These are phyloP conservation scores for Bipolaris sorokiniana DNA, from an alignment of 2,329 filamentous ascomycete species.

Conservation along the genomic window DNA sequence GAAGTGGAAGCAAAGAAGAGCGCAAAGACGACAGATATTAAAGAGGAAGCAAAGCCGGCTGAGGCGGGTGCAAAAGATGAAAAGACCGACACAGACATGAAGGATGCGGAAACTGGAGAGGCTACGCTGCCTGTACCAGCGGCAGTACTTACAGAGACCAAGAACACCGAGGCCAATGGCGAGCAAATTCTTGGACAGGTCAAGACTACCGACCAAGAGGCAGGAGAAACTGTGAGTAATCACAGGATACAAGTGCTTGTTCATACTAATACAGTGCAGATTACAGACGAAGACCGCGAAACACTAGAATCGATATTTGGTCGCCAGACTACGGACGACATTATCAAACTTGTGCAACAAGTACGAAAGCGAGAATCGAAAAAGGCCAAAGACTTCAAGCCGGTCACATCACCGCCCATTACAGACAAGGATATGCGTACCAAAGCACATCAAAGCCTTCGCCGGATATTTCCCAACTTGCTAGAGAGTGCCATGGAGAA, in stretches of 20 bases:
- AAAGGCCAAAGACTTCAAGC: constrained; percentile 63
- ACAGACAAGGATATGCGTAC: constrained; percentile 67
- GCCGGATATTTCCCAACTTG: constrained; percentile 77
- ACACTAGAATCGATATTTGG: constrained; percentile 59
- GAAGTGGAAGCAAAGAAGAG: constrained; percentile 29
- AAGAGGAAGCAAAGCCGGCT: constrained; percentile 18
- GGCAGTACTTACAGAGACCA: neutral
- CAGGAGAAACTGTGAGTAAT: constrained; percentile 24
- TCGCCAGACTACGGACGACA: constrained; percentile 54
- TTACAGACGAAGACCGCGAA: constrained; percentile 49
- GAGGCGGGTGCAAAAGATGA: constrained; percentile 30
- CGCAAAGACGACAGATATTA: constrained; percentile 6
- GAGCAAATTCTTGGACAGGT: neutral
- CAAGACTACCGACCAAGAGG: constrained; percentile 16
- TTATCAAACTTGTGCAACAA: constrained; percentile 62
- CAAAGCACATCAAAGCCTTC: constrained; percentile 69
- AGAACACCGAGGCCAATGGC: constrained; percentile 16
- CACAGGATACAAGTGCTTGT: neutral
- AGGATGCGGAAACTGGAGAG: constrained; percentile 24
- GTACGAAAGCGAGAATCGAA: constrained; percentile 60
- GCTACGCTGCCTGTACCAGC: constrained; percentile 10
- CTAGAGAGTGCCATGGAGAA: constrained; percentile 79
- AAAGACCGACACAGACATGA: constrained; percentile 27
- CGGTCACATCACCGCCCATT: constrained; percentile 61
- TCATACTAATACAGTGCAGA: constrained; percentile 26